Base-by-base conservation (phyloP, 2,329 filamentous ascomycete species). In the Alternaria longipes region DNA sequence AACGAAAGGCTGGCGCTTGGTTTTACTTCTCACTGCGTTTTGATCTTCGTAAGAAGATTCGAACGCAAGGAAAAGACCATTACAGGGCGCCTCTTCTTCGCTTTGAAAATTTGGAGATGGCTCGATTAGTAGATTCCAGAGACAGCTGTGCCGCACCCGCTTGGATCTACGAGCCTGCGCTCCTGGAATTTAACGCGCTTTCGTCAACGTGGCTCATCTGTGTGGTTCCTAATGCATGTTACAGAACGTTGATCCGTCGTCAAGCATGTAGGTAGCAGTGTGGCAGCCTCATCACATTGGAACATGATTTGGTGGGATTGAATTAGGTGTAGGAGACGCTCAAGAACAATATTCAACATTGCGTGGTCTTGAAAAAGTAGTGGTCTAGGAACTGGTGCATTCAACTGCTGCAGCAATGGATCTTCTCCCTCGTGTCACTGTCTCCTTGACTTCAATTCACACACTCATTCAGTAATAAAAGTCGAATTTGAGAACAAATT, bases 1-100 rank as follows among this genome's bases (percentile, higher is more conserved):
- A 20, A 51, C 20, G 40, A 56, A 32, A 14, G 18, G 9, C 22
- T 22, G 58, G 40, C 53, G 24, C 11, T 38, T 41, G 3, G 20
- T 45, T 41, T 16, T 32, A n/a, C 52, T 56, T 38, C 36, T 47
- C 30, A 8, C 18, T 56, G 53, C 53, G 32, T 46, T 45, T 51
- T 12, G 9, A 9, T 24, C 28, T 46, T 40, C 24, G 16, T 6
- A 8, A 3, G 11, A 30, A 40, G 22, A 12, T 32, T 56, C 16
- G 24, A 46, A 56, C 46, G 46, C 58, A 56, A 22, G 7, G 53
- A 3, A 20, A 32, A 59, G 18, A 32, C 14, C 2, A 14, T 38
- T 45, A 7, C 16, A 8, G 40, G 24, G 24, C 40, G 52, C 40
- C 53, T 36, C 34, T 24, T 41, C n/a, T 12, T 51, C 32, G 40